phyloP scores from a whole-genome alignment of 192 early-diverging fungal genomes.

The Mortierella alpina region DNA sequence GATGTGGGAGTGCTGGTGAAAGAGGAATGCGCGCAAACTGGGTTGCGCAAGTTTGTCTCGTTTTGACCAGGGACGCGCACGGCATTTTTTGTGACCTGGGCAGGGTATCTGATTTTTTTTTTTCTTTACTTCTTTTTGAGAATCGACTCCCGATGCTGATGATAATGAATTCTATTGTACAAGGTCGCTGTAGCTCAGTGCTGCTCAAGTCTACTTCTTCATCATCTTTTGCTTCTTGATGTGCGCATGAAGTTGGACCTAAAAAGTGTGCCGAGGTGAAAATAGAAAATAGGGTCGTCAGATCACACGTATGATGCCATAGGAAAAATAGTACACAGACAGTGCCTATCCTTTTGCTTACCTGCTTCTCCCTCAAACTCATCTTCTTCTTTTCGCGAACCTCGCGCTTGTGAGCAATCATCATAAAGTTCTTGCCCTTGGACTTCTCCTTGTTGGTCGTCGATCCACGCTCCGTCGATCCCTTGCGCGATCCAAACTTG shows the following conservation, averaged over 20 bases:
- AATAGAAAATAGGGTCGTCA: not conserved
- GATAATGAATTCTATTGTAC: slow-evolving; percentile 38
- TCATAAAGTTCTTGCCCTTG: slow-evolving; percentile 93
- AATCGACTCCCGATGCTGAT: not conserved
- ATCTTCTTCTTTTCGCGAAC: slow-evolving; percentile 79
- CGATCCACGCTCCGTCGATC: slow-evolving; percentile 79
- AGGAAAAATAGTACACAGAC: not conserved
- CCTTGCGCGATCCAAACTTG: slow-evolving; percentile 90
- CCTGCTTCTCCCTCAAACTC: slow-evolving; percentile 81
- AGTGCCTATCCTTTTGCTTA: slow-evolving; percentile 10
- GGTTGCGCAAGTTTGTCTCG: not conserved
- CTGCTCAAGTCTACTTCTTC: slow-evolving; percentile 54
- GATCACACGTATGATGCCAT: not conserved
- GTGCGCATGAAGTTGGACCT: slow-evolving; percentile 62
- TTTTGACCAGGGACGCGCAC: not conserved
- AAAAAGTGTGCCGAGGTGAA: not conserved
- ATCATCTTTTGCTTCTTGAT: slow-evolving; percentile 73
- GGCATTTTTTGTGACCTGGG: not conserved
- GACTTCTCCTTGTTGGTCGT: slow-evolving; percentile 94
- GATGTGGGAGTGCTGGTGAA: no score
- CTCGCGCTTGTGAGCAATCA: slow-evolving; percentile 94
- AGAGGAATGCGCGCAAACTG: not conserved
- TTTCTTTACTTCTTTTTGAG: not conserved
- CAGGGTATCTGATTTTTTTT: no score
- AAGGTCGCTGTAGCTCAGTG: slow-evolving; percentile 16